Conservation (phyloP, 164 flowering plant species). For the Hamamelis virginiana region DNA sequence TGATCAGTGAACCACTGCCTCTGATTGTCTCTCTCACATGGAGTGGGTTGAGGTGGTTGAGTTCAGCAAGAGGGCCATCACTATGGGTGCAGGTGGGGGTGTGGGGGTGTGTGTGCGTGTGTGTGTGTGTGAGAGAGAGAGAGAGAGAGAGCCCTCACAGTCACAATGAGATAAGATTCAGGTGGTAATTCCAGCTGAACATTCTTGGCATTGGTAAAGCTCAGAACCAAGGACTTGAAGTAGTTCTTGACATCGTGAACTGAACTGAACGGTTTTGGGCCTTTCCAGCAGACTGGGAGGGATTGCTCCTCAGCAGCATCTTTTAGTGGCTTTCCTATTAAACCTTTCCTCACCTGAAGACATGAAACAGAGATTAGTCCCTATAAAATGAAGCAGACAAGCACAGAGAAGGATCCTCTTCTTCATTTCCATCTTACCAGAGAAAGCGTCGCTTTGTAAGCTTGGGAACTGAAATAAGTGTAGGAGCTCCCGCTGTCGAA, state of each 20-base stretch:
- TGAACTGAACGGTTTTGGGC: slow-evolving; percentile 56
- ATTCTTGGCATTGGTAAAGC: slow-evolving; percentile 48
- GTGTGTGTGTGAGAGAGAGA: no score
- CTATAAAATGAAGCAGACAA: neutral
- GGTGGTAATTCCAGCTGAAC: slow-evolving; percentile 63
- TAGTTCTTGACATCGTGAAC: slow-evolving; percentile 49
- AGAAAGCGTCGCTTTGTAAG: slow-evolving; percentile 38
- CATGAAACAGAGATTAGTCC: slow-evolving; percentile 1
- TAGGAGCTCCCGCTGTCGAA: slow-evolving; percentile 79
- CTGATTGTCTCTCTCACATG: no score
- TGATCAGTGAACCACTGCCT: no score
- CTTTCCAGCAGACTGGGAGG: slow-evolving; percentile 92
- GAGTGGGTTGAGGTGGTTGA: no score
- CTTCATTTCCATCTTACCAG: slow-evolving; percentile 32
- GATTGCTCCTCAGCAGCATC: slow-evolving; percentile 46
- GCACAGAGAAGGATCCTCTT: neutral
- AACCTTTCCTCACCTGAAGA: slow-evolving; percentile 53
- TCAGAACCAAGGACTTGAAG: slow-evolving; percentile 60
- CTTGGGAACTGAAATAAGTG: slow-evolving; percentile 47
- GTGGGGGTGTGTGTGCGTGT: no score
- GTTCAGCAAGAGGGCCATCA: no score
- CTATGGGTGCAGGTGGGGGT: no score
- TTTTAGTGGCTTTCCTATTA: slow-evolving; percentile 54
- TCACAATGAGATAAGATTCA: slow-evolving; percentile 71
- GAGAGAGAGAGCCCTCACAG: no score